These are phyloP conservation scores for Jamesozyma jinghongensis DNA, from an alignment of 805 yeast genomes.

Conservation along the genomic window DNA sequence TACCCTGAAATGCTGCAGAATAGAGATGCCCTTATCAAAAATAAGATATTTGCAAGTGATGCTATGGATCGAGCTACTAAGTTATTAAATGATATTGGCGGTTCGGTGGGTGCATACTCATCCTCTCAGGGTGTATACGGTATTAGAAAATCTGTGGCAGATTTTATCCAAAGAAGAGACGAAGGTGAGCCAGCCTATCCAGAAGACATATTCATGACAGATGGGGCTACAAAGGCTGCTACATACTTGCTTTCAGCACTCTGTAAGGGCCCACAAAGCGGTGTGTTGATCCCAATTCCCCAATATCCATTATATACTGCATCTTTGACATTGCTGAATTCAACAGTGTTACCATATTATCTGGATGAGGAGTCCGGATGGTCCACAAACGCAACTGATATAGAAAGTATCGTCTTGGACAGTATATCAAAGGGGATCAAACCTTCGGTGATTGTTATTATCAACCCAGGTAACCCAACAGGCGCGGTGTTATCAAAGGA, in stretches of 20 bases:
- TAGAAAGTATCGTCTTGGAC: slow-evolving; percentile 43
- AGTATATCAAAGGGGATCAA: slow-evolving; percentile 44
- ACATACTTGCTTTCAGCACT: slow-evolving; percentile 62
- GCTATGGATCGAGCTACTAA: slow-evolving; percentile 61
- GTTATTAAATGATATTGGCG: slow-evolving; percentile 49
- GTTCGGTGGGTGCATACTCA: slow-evolving; percentile 92
- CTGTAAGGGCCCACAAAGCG: slow-evolving; percentile 55
- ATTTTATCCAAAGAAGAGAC: slow-evolving; percentile 71
- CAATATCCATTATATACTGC: slow-evolving; percentile 97
- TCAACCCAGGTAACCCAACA: slow-evolving; percentile 98
- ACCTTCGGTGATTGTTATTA: slow-evolving; percentile 77
- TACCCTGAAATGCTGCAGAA: slow-evolving; percentile 59
- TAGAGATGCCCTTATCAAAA: slow-evolving; percentile 5
- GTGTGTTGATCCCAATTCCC: slow-evolving; percentile 90
- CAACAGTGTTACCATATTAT: slow-evolving; percentile 77
- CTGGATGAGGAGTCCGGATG: slow-evolving; percentile 73
- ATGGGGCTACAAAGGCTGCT: slow-evolving; percentile 96
- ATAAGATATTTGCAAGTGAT: slow-evolving; percentile 45
- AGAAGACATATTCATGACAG: slow-evolving; percentile 69
- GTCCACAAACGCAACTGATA: slow-evolving; percentile 67
- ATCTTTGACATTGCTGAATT: slow-evolving; percentile 67
- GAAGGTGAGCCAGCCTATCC: slow-evolving; percentile 62
- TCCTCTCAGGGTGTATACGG: slow-evolving; percentile 78
- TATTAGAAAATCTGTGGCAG: slow-evolving; percentile 69
- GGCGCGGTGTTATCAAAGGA: slow-evolving; percentile 67